phyloP scores from a whole-genome alignment of 208 protist species.

The Leishmania mexicana region DNA sequence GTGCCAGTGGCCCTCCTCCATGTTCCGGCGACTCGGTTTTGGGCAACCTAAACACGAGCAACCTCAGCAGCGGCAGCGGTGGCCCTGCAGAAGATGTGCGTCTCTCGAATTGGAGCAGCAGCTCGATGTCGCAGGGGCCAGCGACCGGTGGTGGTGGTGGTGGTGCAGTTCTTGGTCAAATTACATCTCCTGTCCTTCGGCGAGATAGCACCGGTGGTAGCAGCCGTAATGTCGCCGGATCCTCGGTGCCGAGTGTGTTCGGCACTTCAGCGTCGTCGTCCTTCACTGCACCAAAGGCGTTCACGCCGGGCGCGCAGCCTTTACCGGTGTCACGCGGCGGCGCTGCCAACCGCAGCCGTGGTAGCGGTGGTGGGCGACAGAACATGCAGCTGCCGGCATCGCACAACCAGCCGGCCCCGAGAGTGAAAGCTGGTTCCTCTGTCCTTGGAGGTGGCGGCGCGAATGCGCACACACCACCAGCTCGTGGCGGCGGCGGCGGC shows the following conservation, averaged over 20 bases:
- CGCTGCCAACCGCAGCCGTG: not conserved
- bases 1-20: not conserved
- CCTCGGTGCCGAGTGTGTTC: not conserved
- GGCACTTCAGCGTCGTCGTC: not conserved
- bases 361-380: not conserved
- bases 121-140: not conserved
- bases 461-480: constrained; percentile 2
- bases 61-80: constrained; percentile 7
- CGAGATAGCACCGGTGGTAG: not conserved
- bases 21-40: constrained; percentile 6
- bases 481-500: not conserved
- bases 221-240: not conserved
- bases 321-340: not conserved
- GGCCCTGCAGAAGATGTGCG: constrained; percentile 21
- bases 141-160: not conserved
- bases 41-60: not conserved
- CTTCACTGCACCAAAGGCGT: not conserved
- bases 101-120: constrained; percentile 29
- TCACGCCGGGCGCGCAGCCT: not conserved
- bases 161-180: not conserved
- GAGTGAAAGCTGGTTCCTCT: not conserved
- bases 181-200: not conserved
- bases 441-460: constrained; percentile 1
- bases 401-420: not conserved
- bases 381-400: not conserved